phyloP scores from a whole-genome alignment of 352 stramenopile genomes.

The Pythium phragmiticola region DNA sequence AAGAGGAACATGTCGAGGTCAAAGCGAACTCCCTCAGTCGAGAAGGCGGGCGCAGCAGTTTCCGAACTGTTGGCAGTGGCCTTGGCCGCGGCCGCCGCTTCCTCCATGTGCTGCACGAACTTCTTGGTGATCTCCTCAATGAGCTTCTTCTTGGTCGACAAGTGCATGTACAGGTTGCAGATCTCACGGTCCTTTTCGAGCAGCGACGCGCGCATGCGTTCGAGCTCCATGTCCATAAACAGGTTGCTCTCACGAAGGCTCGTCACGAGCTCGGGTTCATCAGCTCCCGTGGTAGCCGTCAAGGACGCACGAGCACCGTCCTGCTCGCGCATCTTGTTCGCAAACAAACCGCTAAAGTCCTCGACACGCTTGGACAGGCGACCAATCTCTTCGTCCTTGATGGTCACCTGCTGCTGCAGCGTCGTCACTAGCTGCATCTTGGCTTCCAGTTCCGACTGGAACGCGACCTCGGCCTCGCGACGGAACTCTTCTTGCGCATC shows the following conservation, averaged over 20 bases:
- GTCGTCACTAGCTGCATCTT: constrained; percentile 35
- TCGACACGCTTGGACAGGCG: constrained; percentile 40
- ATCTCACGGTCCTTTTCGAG: constrained; percentile 84
- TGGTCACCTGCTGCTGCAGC: constrained; percentile 37
- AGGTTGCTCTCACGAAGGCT: constrained; percentile 35
- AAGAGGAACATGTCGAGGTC: constrained; percentile 79
- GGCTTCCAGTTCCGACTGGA: constrained; percentile 38
- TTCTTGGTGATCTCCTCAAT: constrained; percentile 70
- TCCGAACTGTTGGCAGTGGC: constrained; percentile 5
- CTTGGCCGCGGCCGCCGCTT: constrained; percentile 29
- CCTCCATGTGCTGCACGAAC: constrained; percentile 57
- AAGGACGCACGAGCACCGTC: constrained; percentile 12
- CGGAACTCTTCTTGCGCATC: constrained; percentile 44
- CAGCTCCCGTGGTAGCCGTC: background rate
- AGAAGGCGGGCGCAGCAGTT: constrained; percentile 1
- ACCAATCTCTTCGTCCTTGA: constrained; percentile 51
- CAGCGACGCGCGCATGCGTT: constrained; percentile 43
- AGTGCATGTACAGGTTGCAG: constrained; percentile 71
- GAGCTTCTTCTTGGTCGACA: constrained; percentile 81
- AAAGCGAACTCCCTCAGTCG: constrained; percentile 37
- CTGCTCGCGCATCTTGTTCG: constrained; percentile 26
- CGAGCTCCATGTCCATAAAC: constrained; percentile 44
- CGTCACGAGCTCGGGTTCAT: constrained; percentile 21
- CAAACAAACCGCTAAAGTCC: constrained; percentile 29
- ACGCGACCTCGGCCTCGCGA: constrained; percentile 50